Conservation (phyloP, 2,329 filamentous ascomycete species). For the Fusarium anguioides region DNA sequence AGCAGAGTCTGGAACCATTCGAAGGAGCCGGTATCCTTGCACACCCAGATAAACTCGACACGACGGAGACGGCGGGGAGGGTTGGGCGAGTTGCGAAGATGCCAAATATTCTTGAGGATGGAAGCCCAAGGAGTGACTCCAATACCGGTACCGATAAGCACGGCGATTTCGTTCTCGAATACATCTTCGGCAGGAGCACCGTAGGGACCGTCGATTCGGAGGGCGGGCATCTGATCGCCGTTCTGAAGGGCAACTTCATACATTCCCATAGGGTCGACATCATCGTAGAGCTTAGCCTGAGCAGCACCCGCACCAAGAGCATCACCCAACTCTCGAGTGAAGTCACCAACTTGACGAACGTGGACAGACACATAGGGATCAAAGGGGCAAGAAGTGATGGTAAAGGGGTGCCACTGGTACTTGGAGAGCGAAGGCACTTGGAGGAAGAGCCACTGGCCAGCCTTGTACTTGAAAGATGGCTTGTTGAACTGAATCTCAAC, state of each 20-base stretch:
- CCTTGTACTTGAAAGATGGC: constrained; percentile 97
- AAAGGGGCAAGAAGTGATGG: constrained; percentile 97
- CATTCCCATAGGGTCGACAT: constrained; percentile 92
- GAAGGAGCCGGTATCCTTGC: constrained; percentile 93
- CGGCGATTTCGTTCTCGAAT: constrained; percentile 90
- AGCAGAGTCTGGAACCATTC: constrained; percentile 99
- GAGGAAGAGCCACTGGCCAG: constrained; percentile 97
- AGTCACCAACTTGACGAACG: constrained; percentile 96
- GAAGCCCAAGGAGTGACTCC: constrained; percentile 88
- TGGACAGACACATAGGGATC: constrained; percentile 96
- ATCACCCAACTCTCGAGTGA: constrained; percentile 92
- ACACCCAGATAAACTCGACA: constrained; percentile 99
- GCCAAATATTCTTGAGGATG: constrained; percentile 98
- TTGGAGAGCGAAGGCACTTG: constrained; percentile 89
- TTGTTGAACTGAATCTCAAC: constrained; percentile 98
- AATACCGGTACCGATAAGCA: constrained; percentile 87
- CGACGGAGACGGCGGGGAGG: constrained; percentile 88
- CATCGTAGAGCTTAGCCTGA: constrained; percentile 90
- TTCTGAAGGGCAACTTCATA: constrained; percentile 97
- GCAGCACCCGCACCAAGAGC: constrained; percentile 90
- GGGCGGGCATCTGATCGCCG: constrained; percentile 88
- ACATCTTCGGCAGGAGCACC: constrained; percentile 98
- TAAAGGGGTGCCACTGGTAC: constrained; percentile 98
- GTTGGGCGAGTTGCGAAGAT: constrained; percentile 89
- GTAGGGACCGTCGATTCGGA: constrained; percentile 95